These are phyloP conservation scores for Yamadazyma atmosphaerica DNA, from an alignment of 1,139 yeast species.

Conservation along the genomic window DNA sequence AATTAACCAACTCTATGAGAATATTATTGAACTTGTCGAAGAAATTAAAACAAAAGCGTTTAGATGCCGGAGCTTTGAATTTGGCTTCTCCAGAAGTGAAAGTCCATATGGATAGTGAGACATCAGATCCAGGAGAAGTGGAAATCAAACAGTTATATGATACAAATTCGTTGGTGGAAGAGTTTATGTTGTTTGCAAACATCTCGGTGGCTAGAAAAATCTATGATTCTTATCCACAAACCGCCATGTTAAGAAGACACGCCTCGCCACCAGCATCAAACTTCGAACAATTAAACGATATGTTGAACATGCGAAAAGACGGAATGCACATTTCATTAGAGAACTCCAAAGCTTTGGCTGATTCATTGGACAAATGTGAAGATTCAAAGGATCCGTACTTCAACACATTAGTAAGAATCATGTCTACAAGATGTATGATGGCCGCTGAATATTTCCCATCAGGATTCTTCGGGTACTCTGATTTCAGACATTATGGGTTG, in stretches of 20 bases:
- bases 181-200: conserved; percentile 96
- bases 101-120: conserved; percentile 95
- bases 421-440: conserved; percentile 99
- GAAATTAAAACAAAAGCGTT: conserved; percentile 77
- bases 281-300: conserved; percentile 85
- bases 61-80: conserved; percentile 95
- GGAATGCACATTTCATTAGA: conserved; percentile 78
- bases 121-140: conserved; percentile 95
- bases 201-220: conserved; percentile 93
- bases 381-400: conserved; percentile 86
- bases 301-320: conserved; percentile 77
- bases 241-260: conserved; percentile 97
- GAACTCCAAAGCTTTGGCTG: conserved; percentile 89
- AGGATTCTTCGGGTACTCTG: conserved; percentile 92
- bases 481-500: conserved; percentile 93
- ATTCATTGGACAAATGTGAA: conserved; percentile 83
- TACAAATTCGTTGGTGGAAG: conserved; percentile 95
- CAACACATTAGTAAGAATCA: conserved; percentile 89
- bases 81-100: conserved; percentile 98
- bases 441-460: conserved; percentile 97
- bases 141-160: conserved; percentile 86
- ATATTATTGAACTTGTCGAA: conserved; percentile 74
- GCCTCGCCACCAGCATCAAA: conserved; percentile 95
- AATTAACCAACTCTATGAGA: conserved; percentile 87
- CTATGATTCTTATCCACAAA: conserved; percentile 91